Percentiles rank a stretch among this genome's conserved stretches.
Evolutionary conservation across 306 rosid genomes (phyloP).

Genomic region (Begonia fuchsioides): DNA sequence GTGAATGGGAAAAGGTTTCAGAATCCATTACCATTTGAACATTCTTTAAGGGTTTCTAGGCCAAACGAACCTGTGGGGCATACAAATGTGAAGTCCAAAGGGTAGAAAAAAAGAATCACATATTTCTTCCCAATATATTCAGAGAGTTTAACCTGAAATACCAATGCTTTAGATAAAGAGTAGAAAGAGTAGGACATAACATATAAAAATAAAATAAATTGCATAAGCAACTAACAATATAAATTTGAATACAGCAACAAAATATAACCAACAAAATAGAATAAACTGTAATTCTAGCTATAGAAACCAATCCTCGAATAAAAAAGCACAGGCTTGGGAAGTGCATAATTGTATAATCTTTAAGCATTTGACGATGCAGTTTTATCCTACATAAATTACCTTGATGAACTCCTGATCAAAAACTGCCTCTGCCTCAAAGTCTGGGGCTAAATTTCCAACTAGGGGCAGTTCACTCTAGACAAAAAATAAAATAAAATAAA

Average conservation of each 20-base stretch:
- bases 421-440: constrained; percentile 1
- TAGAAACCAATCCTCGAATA: too few species aligned
- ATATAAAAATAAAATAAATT: too few species aligned
- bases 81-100: constrained; percentile 89
- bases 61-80: constrained; percentile 76
- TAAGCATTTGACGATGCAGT: too few species aligned
- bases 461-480: constrained; percentile 1
- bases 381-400: background rate
- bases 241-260: too few species aligned
- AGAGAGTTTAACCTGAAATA: constrained; percentile 73
- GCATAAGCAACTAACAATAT: too few species aligned
- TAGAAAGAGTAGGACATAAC: background rate
- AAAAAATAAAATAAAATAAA: background rate
- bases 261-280: too few species aligned
- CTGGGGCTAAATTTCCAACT: constrained; percentile 1
- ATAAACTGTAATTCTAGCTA: too few species aligned
- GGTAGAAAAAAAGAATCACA: constrained; percentile 90
- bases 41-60: background rate
- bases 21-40: background rate
- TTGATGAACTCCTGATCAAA: constrained; percentile 3
- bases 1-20: background rate
- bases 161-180: constrained; percentile 3
- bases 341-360: too few species aligned
- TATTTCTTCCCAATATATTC: constrained; percentile 82
- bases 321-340: too few species aligned